Base-by-base conservation (phyloP, 306 rosid species). In the Medicago arabica region DNA sequence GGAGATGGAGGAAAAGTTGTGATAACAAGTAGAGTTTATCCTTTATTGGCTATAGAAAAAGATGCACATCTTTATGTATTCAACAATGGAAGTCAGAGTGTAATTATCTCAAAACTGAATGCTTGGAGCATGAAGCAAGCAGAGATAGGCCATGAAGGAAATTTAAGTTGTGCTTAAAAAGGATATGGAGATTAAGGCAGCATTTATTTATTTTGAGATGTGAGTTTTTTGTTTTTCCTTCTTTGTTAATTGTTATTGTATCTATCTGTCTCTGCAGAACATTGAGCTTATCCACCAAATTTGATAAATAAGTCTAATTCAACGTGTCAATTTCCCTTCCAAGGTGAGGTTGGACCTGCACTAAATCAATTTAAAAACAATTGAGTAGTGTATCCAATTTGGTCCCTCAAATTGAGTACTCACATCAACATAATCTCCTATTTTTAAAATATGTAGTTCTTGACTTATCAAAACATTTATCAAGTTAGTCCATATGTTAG, bases 111-210 rank as follows among this genome's bases (percentile, higher is more conserved):
- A 62, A 65, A 75, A 60, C 51, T 92, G 9, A 72, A 77, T 80
- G 97, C 87, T 65, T 92, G 93, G 96, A 83, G 86, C 81, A 86
- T 92, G 96, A 85, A 76, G 57, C 78, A 67, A 74, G 88, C 96
- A 0, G 69, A 73, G 58, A 51, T 86, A 38, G 71, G 80, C 43
- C 70, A 38, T 14, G 76, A 77, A 59, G 57, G 80, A 57, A 74
- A 44, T 18, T 16, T 69, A 62, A 69, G 28, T 9, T 73, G 58
- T 44, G 15, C 53, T 49, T 78, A n/a, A 70, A 70, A 69, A 66
- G 63, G 54, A 57, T 54, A n/a, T 7, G 14, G 61, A 74, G 71
- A 68, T 58, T 67, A 16, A 41, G 17, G 11, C 0, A 55, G 1
- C 60, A 53, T 55, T 54, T 59, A 77, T 43, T 67, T 68, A 7